Evolutionary conservation across 495 filamentous ascomycete genomes (phyloP).

Genomic region (Antarctomyces pellizariae): DNA sequence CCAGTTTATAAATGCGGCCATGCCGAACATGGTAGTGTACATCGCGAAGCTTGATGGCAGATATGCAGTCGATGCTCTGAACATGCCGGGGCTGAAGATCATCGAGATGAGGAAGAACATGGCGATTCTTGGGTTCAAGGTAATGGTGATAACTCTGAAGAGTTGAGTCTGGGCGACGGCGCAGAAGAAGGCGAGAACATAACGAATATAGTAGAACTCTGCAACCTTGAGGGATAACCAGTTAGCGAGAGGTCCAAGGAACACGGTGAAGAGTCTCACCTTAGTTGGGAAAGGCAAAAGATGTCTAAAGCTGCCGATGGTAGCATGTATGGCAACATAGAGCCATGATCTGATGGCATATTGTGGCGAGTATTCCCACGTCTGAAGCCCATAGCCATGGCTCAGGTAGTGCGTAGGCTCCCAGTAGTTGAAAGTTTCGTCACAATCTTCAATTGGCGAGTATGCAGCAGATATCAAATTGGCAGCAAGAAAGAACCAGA

Average conservation of each 20-base stretch:
- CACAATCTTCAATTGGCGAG: conserved; percentile 90
- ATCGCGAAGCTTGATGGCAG: conserved; percentile 92
- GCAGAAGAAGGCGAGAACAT: conserved; percentile 48
- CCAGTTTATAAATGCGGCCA: conserved; percentile 75
- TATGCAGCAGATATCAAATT: conserved; percentile 59
- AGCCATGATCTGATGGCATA: conserved; percentile 93
- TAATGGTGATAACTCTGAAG: conserved; percentile 48
- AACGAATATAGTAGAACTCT: conserved; percentile 75
- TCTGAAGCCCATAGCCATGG: conserved; percentile 85
- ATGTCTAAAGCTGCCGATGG: conserved; percentile 38
- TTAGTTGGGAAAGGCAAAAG: conserved; percentile 34
- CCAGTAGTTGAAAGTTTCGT: conserved; percentile 99
- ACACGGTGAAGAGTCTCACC: conserved; percentile 9
- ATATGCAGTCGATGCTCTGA: conserved; percentile 68
- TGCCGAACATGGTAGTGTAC: conserved; percentile 75
- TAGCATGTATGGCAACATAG: conserved; percentile 68
- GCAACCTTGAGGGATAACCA: conserved; percentile 26
- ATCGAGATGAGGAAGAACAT: conserved; percentile 58
- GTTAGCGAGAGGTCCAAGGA: conserved; percentile 2
- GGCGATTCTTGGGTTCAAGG: conserved; percentile 56
- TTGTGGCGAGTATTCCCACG: conserved; percentile 96
- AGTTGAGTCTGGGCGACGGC: conserved; percentile 61
- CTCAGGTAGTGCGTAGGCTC: conserved; percentile 88
- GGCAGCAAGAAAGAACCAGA: conserved; percentile 51
- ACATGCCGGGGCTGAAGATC: conserved; percentile 69